Conservation (phyloP, 148 eudicot species). For the Fallopia convolvulus region DNA sequence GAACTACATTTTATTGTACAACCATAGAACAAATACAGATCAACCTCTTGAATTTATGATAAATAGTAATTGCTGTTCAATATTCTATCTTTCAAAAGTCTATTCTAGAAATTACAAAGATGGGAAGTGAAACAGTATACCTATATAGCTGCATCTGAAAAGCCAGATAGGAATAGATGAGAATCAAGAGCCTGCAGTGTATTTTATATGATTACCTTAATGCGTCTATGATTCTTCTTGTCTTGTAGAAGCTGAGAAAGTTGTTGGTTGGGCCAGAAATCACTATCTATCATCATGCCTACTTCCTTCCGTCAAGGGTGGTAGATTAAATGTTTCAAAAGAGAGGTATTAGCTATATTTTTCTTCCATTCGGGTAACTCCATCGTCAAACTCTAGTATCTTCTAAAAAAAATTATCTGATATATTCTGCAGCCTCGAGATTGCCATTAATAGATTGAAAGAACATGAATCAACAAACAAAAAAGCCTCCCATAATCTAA, state of each 20-base stretch:
- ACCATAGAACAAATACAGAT: neutral
- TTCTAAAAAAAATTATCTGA: conserved; percentile 3
- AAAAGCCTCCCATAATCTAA: conserved; percentile 74
- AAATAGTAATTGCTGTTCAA: neutral
- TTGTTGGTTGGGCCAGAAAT: conserved; percentile 97
- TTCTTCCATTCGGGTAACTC: neutral
- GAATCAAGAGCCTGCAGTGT: neutral
- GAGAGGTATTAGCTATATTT: conserved; percentile 46
- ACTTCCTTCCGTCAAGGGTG: conserved; percentile 62
- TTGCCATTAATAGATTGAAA: conserved; percentile 73
- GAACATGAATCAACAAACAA: conserved; percentile 68
- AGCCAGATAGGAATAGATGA: neutral
- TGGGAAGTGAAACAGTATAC: neutral
- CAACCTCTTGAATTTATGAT: neutral
- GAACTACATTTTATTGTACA: neutral
- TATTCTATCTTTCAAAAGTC: neutral
- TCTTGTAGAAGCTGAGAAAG: conserved; percentile 74
- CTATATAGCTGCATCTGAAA: neutral
- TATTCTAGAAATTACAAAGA: neutral
- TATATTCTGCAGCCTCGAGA: conserved; percentile 54
- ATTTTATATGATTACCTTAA: neutral
- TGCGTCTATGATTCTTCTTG: neutral
- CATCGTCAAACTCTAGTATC: neutral
- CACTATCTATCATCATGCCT: conserved; percentile 74
- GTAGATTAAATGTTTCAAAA: conserved; percentile 56